Base-by-base conservation (phyloP, 177 flowering plant genomes). In the Vitis hybrid region DNA sequence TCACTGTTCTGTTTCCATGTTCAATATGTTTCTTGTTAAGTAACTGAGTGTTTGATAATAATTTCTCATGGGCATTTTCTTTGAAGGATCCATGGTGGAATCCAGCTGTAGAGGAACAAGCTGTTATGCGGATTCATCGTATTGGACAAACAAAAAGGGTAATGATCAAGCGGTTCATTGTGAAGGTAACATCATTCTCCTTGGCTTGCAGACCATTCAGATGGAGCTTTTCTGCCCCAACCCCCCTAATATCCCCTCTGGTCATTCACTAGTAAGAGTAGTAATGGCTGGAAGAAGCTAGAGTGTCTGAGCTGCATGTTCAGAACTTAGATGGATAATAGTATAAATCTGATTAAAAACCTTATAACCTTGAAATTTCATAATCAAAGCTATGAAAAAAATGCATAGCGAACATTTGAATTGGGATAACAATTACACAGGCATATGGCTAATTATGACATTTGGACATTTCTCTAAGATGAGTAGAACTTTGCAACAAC, bases 51-150 rank as follows among this genome's bases (percentile, higher is more conserved):
- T 26, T 26, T 26, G 29, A 26, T 26, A 26, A 26, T 26, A 19
- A 13, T 62, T 56, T 34, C 19, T 54, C 4, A 26, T 26, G 53
- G 49, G 34, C 34, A 60, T 26, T 15, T 60, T 54, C 52, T 52
- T 10, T 81, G 74, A 79, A 95, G 99, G 99, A 95, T 79, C 99
- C 98, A 49, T 95, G 99, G 99, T 95, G 99, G 99, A 95, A 95
- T 73, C 98, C 99, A 22, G 99, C 99, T 26, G 99, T 95, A 2
- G 98, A 95, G 84, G 99, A 95, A 74, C 99, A 95, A 79, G 99
- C 99, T 66, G 98, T 93, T 50, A 95, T 93, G 99, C 93, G 99
- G 7, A 90, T 95, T 72, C 99, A 95, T 84, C 97, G 99, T 14
- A 95, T 93, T 73, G 98, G 99, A 65, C 99, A 95, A 82, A 91